These are phyloP conservation scores for Erodium trifolium DNA, from an alignment of 441 rosid genomes.

Conservation along the genomic window DNA sequence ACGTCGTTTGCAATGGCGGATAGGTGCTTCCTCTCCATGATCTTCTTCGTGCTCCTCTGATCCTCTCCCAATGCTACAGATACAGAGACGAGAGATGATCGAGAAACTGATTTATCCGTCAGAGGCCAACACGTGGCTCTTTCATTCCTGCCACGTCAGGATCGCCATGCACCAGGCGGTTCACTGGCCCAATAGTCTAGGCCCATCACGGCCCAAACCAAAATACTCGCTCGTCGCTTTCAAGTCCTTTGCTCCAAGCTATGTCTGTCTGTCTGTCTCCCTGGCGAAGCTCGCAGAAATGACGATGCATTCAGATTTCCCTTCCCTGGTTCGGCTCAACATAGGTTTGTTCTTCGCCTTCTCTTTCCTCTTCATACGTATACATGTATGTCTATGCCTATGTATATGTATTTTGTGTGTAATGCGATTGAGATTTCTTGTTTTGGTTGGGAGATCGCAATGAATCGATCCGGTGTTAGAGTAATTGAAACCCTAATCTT, in stretches of 20 bases:
- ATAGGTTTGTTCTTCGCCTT: slow-evolving; percentile 37
- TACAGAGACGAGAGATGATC: background rate
- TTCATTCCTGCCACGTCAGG: slow-evolving; percentile 32
- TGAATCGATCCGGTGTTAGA: slow-evolving; percentile 7
- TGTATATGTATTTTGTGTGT: background rate
- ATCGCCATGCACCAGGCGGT: slow-evolving; percentile 38
- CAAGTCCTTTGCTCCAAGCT: background rate
- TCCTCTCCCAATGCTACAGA: slow-evolving; percentile 5
- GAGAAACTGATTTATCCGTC: background rate
- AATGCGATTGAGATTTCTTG: background rate
- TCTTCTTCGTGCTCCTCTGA: slow-evolving; percentile 14
- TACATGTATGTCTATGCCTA: background rate
- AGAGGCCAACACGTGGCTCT: background rate
- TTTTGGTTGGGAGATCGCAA: background rate
- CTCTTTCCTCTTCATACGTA: background rate
- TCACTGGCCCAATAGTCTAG: background rate
- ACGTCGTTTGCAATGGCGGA: slow-evolving; percentile 74
- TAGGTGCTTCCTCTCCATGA: slow-evolving; percentile 53
- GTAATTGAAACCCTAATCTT: slow-evolving; percentile 4
- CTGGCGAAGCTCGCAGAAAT: slow-evolving; percentile 20
- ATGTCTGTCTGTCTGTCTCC: slow-evolving; percentile 9
- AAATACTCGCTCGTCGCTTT: background rate
- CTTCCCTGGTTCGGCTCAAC: slow-evolving; percentile 73
- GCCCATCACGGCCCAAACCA: slow-evolving; percentile 3
- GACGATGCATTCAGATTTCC: slow-evolving; percentile 30